Base-by-base conservation (phyloP, 2,329 filamentous ascomycete species). In the Oidium heveae region DNA sequence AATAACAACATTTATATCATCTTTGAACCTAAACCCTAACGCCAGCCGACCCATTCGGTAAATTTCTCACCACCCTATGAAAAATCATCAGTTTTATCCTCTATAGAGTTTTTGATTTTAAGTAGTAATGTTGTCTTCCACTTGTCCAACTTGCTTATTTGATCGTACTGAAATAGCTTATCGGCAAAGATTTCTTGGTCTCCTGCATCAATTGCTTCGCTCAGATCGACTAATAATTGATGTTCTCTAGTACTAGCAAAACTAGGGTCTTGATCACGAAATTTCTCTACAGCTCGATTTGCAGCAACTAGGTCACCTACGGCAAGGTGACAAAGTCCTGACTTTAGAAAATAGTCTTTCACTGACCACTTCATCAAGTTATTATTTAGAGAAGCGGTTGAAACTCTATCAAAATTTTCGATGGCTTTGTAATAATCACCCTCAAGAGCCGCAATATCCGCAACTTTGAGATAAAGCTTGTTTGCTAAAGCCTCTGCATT, bases 321-420 rank as follows among this genome's bases (percentile, higher is more conserved):
- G 41, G 77, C 78, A 39, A 96, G 74, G 66, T 94, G 83, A 71
- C 88, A 95, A 65, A 96, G 84, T 34, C 87, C 88, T 0, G 86
- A 86, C 71, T 95, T 94, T 64, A 96, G 75, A 64, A 95, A 81
- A 70, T 95, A 95, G 60, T 95, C 87, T 69, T 95, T 96, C 59
- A 96, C 86, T 51, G 79, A 86, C 77, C 86, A 94, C 66, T 82
- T 84, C 84, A 93, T 89, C 56, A 94, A 73, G 67, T 93, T 91
- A 72, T 93, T 95, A 68, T 80, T 80, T 62, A 94, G 80, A 37
- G 82, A 83, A 46, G 77, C 75, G 56, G 77, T 74, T 44, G 86
- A 84, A 52, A 95, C 86, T 63, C 82, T 80, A 67, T 96, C 89
- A 70, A 84, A 95, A 61, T 81, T 75, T 58, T 82, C 75, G 61